Evolutionary conservation across 306 rosid species (phyloP).

Genomic region (Dryas drummondii): DNA sequence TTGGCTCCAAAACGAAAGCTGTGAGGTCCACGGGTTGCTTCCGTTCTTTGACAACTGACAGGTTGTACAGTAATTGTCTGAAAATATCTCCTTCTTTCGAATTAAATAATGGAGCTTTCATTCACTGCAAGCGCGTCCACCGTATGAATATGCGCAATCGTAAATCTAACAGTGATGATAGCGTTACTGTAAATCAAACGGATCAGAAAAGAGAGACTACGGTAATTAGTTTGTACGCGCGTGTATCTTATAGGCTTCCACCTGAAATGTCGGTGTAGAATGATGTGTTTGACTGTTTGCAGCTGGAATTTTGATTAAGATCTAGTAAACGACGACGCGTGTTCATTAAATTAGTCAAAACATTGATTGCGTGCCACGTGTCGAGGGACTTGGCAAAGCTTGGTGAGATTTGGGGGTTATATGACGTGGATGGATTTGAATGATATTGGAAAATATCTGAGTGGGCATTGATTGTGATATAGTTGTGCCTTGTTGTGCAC

Average conservation of each 20-base stretch:
- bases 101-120: background rate
- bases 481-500: too few relatives aligned
- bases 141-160: background rate
- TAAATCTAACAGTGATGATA: background rate
- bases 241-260: background rate
- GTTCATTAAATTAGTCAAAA: background rate
- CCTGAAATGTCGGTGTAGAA: background rate
- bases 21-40: background rate
- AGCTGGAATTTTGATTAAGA: background rate
- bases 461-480: too few relatives aligned
- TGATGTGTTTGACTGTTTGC: background rate
- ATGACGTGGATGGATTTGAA: background rate
- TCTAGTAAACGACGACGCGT: constrained; percentile 22
- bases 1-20: constrained; percentile 24
- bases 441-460: background rate
- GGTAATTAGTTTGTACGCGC: background rate
- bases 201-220: background rate
- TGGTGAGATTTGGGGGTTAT: too few relatives aligned
- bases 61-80: background rate
- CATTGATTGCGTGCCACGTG: background rate
- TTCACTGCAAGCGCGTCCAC: background rate
- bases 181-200: background rate
- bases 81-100: constrained; percentile 11
- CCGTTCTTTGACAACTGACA: background rate
- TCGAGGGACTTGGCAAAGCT: background rate